Conservation (phyloP, 441 rosid species). For the Gossypium aridum region DNA sequence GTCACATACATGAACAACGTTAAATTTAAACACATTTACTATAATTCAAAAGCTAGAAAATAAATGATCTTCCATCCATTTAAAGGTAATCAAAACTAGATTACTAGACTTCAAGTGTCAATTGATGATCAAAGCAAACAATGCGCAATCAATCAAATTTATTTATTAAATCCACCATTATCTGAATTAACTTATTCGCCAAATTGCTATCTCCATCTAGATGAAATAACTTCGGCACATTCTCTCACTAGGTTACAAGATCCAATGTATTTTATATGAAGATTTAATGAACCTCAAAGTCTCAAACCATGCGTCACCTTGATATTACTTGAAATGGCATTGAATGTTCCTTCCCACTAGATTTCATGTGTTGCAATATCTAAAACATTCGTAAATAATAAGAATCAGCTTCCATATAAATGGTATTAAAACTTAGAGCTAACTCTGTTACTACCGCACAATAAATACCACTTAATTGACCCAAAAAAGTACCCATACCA, state of each 20-base stretch:
- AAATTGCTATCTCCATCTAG: neutral
- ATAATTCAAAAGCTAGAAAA: neutral
- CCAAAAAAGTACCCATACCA: conserved; percentile 46
- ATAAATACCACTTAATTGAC: conserved; percentile 2
- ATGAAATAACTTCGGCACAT: neutral
- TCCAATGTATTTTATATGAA: neutral
- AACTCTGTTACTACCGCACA: conserved; percentile 1
- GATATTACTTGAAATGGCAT: conserved; percentile 99
- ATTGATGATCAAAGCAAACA: neutral
- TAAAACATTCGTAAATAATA: conserved; percentile 26
- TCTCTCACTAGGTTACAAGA: conserved; percentile 1
- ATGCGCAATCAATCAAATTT: neutral
- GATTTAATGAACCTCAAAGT: neutral
- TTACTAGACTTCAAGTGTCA: neutral
- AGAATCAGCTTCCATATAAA: neutral
- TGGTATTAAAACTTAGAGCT: conserved; percentile 9
- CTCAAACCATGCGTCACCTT: conserved; percentile 38
- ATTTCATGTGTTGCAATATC: conserved; percentile 97
- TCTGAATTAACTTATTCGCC: neutral
- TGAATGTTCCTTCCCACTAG: conserved; percentile 96
- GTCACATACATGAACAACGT: neutral
- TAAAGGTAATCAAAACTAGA: neutral
- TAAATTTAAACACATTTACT: neutral
- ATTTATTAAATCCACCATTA: neutral
- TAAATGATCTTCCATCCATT: neutral